Evolutionary conservation across 208 protist genomes (phyloP), one percentile per base, ranked within the genome.

Genomic region (Leishmania braziliensis): DNA sequence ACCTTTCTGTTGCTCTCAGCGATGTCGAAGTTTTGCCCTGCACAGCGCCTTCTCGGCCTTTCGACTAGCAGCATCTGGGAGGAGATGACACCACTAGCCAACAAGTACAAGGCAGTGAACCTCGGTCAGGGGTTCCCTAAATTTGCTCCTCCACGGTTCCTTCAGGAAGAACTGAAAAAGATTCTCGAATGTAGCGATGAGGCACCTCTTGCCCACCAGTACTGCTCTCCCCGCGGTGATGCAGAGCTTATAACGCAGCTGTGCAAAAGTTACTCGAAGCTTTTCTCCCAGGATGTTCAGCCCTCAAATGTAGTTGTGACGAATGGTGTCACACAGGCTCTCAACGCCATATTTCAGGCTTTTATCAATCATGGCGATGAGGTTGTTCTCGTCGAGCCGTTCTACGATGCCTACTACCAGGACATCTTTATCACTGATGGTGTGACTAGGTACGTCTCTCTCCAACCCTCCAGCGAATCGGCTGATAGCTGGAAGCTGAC

Each of bases 91-190:
- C 93, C 94, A 58, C 86, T 98, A 18, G 90, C 96, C 43, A 92
- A 90, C 65, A 80, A 95, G 82, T 84, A 96, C 82, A 95, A 97
- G 58, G 86, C 95, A 36, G 85, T 98, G 20, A 98, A 99, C 75
- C 91, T 99, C n/a, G 95, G 96, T 26, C 95, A 98, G 72, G 96
- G 96, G 6, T 99, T 98, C 71, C 97, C 97, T 29, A 93, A 92
- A 77, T 97, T 96, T 54, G 71, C 85, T 36, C 92, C 95, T 54
- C 90, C 92, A 2, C 50, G 87, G 33, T 95, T 98, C 73, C 85
- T 98, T 16, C 79, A 92, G 2, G 80, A 97, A 23, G 92, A 95
- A 51, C 81, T 92, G 16, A 56, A 90, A 29, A 87, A 82, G 36
- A 79, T 91, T 4, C 20, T 92, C 0, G 82, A 77, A 43, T 79